Evolutionary conservation across 2,329 filamentous ascomycete species (phyloP), one percentile per base, ranked within the genome.

Genomic region (Fusarium penzigii): DNA sequence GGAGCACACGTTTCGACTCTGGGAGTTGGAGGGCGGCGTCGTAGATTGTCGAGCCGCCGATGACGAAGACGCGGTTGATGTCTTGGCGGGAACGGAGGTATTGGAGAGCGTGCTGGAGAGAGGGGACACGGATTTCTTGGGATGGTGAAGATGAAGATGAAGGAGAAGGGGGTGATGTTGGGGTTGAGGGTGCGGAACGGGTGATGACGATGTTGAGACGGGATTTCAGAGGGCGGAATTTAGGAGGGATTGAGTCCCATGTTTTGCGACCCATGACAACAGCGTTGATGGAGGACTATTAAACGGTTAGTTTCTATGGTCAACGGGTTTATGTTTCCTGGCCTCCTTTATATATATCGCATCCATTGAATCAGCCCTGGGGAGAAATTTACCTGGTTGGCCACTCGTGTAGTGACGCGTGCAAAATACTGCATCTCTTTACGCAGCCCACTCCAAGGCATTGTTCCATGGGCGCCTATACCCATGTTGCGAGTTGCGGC

Each of bases 261-360:
- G 94, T 99, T 73, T 95, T 97, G 67, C 94, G 89, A 54, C 94
- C 94, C 94, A 99, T 99, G 62, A 99, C 88, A 46, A 97, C 90
- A 16, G 90, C 89, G 70, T 92, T 93, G 59, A 75, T 52, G 40
- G 74, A 62, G 5, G 65, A 55, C 72, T 74, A 44, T 3, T 1
- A 20, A 5, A 14, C 14, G 17, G 38, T 55, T 17, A 47, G 34
- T 29, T 6, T 48, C 20, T 25, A 25, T 25, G 5, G 7, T 25
- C 20, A 25, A 25, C 20, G 7, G 20, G 20, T 25, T 25, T 25
- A 7, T 25, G 20, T 25, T 25, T 25, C n/a, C n/a, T n/a, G n/a
- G n/a, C n/a, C n/a, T n/a, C n/a, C n/a, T n/a, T n/a, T n/a, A n/a
- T n/a, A n/a, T n/a, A n/a, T n/a, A n/a, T n/a, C n/a, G n/a, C n/a